Evolutionary conservation across 2,329 filamentous ascomycete species (phyloP), one percentile per base, ranked within the genome.

Genomic region (Epicoccum sorghinum): DNA sequence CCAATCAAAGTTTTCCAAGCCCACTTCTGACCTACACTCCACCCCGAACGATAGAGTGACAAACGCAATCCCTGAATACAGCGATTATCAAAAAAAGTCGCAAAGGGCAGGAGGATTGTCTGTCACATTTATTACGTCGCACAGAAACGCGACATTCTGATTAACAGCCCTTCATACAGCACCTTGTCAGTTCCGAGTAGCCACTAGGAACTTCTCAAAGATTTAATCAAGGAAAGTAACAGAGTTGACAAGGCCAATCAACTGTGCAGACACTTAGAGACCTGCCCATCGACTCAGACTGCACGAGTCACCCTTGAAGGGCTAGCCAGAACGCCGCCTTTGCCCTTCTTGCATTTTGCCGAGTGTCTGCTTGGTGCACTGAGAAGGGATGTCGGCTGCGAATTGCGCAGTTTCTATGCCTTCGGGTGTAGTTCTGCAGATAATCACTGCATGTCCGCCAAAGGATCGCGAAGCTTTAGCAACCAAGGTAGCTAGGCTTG

Each of bases 401-500:
- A 12, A n/a, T 22, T 27, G 29, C 6, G 13, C 46, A 29, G 39
- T 23, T 3, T 7, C 8, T 9, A 12, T 25, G 4, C 59, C 61
- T 24, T 33, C 57, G 13, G 60, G 60, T 3, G 44, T 64, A 9
- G 10, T 41, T 7, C 35, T 68, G 12, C 57, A 55, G 37, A 58
- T 65, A 2, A 52, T 66, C 25, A 43, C 55, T 2, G 57, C 60
- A 4, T 59, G 61, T 23, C 40, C 61, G 7, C 49, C 64, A 2
- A 70, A 67, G 32, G 52, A 64, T 3, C 67, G 67, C 14, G 52
- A 47, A n/a, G 23, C 27, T 1, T 45, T 68, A 10, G 56, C 64
- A 25, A 49, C 57, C 12, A 65, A 61, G 38, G 59, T 71, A 29
- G 53, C 60, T n/a, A 70, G 65, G 40, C 61, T 80, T 35, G 81